Evolutionary conservation across 495 filamentous ascomycete genomes (phyloP).

Genomic region (Hyaloscypha finlandica): DNA sequence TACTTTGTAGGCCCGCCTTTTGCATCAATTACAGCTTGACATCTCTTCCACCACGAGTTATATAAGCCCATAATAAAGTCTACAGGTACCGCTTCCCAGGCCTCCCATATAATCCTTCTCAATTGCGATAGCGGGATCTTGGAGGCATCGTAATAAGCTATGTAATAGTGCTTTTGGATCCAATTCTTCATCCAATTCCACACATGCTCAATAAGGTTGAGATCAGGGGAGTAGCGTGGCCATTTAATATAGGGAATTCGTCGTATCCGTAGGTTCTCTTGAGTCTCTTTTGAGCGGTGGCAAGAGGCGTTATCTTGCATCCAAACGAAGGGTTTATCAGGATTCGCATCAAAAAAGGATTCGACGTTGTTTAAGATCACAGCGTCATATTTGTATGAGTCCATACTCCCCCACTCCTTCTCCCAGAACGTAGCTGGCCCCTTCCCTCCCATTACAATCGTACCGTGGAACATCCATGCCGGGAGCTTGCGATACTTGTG

Average conservation of each 20-base stretch:
- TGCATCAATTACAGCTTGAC: slow-evolving; percentile 20
- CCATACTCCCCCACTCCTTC: slow-evolving; percentile 37
- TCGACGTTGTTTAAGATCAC: slow-evolving; percentile 26
- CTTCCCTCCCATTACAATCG: slow-evolving; percentile 30
- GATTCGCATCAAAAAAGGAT: slow-evolving; percentile 11
- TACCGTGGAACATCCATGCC: slow-evolving; percentile 39
- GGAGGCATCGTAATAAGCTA: neutral
- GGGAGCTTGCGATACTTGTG: slow-evolving; percentile 22
- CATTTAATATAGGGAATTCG: slow-evolving; percentile 27
- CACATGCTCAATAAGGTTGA: slow-evolving; percentile 35
- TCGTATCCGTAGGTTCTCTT: neutral
- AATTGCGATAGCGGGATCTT: slow-evolving; percentile 2
- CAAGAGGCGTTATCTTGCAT: slow-evolving; percentile 33
- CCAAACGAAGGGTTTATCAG: slow-evolving; percentile 10
- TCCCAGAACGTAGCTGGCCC: slow-evolving; percentile 37
- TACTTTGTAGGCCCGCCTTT: slow-evolving; percentile 16
- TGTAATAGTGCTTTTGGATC: slow-evolving; percentile 22
- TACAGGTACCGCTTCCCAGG: slow-evolving; percentile 15
- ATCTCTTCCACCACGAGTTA: slow-evolving; percentile 1
- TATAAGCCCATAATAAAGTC: slow-evolving; percentile 12
- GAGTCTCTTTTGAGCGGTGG: slow-evolving; percentile 16
- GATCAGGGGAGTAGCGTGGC: slow-evolving; percentile 32
- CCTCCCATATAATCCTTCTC: slow-evolving; percentile 10
- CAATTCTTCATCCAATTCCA: neutral
- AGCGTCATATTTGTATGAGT: neutral